Base-by-base conservation (phyloP, 2,329 filamentous ascomycete species). In the Apiospora malaysiana region DNA sequence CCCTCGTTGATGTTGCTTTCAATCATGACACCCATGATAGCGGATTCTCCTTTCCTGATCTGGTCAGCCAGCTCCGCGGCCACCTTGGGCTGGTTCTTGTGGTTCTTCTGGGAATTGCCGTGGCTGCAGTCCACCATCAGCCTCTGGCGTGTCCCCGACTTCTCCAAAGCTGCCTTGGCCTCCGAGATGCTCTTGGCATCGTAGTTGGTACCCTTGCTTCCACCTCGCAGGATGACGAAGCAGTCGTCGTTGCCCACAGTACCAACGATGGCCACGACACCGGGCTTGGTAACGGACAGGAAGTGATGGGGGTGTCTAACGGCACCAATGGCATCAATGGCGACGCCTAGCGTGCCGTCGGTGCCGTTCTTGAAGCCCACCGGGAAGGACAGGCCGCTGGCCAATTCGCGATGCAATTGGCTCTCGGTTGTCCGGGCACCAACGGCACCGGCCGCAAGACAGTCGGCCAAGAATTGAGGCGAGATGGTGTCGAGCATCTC, bases 281-380 rank as follows among this genome's bases (percentile, higher is more conserved):
- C 96, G 32, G 95, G 95, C 86, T 98, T 98, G 27, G 96, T 98
- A 75, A 98, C 95, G 7, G 94, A 97, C 76, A 99, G 88, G 88
- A 99, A 98, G 86, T 98, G 94, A 80, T 99, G 96, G 21, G 94
- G 94, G 80, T 97, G 94, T 81, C 89, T 91, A 68, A 97, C 95
- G 21, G 96, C 94, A 73, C 95, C 94, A 81, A 98, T 97, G 68
- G 96, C 96, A 80, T 99, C 96, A 76, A 98, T 94, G 16, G 96
- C 95, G 4, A 98, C 95, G 70, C 91, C 89, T 66, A 98, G 85
- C 10, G 92, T 92, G 68, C 96, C 96, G 81, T 99, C 96, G 43
- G 96, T 99, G 74, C 96, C 96, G 83, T 99, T 99, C 89, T 99
- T 99, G 92, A 99, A 99, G 68, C 96, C 96, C 14, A 99, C 94